phyloP scores from a whole-genome alignment of 2,329 filamentous ascomycete species.

The Curvularia spicifera region DNA sequence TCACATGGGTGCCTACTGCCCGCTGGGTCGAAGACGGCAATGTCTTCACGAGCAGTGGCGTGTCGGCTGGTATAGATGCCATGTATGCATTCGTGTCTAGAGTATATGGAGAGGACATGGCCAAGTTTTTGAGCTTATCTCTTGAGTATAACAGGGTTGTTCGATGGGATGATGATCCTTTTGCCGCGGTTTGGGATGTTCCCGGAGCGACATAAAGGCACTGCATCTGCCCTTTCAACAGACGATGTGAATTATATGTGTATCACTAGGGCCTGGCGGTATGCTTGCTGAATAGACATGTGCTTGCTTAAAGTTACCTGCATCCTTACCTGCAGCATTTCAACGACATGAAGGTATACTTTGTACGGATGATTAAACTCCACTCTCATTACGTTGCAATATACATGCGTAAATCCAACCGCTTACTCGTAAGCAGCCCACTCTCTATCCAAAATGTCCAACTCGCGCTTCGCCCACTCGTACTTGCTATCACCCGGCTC shows the following conservation, averaged over 20 bases:
- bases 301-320: neutral
- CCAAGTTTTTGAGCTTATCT: conserved; percentile 54
- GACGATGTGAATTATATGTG: neutral
- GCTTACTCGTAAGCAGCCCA: conserved; percentile 43
- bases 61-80: conserved; percentile 67
- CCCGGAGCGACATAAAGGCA: conserved; percentile 11
- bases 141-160: conserved; percentile 64
- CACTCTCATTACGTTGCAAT: neutral
- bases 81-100: conserved; percentile 62
- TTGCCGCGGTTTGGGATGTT: conserved; percentile 51
- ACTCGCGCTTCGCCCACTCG: conserved; percentile 34
- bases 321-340: neutral
- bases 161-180: conserved; percentile 61
- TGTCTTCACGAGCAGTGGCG: conserved; percentile 68
- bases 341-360: neutral
- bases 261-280: neutral
- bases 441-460: conserved; percentile 35
- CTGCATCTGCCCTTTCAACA: neutral
- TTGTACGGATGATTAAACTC: neutral
- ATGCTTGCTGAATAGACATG: neutral
- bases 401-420: neutral
- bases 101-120: conserved; percentile 61
- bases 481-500: conserved; percentile 34
- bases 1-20: conserved; percentile 61
- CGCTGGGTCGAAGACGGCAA: conserved; percentile 71